Evolutionary conservation across 306 rosid species (phyloP).

Genomic region (Castanopsis chinensis): DNA sequence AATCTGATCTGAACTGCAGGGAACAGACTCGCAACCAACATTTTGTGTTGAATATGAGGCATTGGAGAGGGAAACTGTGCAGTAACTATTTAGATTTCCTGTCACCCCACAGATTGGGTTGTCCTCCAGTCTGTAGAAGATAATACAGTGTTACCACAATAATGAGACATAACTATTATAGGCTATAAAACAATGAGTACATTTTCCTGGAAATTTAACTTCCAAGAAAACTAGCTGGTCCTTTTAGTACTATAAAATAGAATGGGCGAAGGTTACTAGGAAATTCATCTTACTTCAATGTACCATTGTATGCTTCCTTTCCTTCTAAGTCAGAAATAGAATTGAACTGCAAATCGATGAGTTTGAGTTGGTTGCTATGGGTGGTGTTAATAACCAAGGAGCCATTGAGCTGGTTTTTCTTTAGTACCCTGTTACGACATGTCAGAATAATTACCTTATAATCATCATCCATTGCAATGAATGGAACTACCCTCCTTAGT

Average conservation of each 20-base stretch:
- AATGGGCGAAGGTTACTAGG: too few species aligned
- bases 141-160: background rate
- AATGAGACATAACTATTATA: too few species aligned
- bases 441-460: background rate
- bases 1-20: constrained; percentile 8
- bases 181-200: too few species aligned
- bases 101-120: constrained; percentile 30
- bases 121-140: constrained; percentile 18
- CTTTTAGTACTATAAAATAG: too few species aligned
- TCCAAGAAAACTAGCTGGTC: too few species aligned
- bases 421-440: constrained; percentile 24
- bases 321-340: background rate
- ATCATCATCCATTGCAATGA: background rate
- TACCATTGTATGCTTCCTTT: background rate
- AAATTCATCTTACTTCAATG: constrained; percentile 17
- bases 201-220: too few species aligned
- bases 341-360: constrained; percentile 29
- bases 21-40: background rate
- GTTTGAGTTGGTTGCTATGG: constrained; percentile 10
- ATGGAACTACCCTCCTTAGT: background rate
- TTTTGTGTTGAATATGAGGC: background rate
- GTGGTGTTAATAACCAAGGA: constrained; percentile 16
- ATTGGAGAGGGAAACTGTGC: constrained; percentile 10
- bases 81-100: constrained; percentile 4
- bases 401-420: constrained; percentile 31